Conservation (phyloP, 441 rosid species). For the Erodium trifolium region DNA sequence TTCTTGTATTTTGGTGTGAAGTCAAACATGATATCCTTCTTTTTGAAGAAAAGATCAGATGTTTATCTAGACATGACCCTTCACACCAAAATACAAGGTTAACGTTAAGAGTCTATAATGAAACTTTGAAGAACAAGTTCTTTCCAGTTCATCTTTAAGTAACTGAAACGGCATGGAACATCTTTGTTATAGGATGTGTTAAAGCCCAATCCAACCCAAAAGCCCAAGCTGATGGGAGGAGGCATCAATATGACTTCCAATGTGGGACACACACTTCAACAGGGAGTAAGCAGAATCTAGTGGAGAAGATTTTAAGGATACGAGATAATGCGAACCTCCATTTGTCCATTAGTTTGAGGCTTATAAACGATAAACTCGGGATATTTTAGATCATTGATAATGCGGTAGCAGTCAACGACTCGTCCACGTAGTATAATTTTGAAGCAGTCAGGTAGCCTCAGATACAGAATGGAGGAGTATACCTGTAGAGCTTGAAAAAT, state of each 20-base stretch:
- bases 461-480: conserved; percentile 29
- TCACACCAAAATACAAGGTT: background rate
- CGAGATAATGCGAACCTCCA: conserved; percentile 6
- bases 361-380: conserved; percentile 21
- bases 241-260: no score
- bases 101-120: background rate
- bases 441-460: conserved; percentile 23
- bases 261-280: no score
- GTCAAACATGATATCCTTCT: background rate
- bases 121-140: background rate
- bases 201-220: no score
- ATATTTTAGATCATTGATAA: conserved; percentile 24
- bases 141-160: background rate
- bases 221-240: no score
- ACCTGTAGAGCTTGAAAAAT: conserved; percentile 21
- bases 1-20: background rate
- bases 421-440: conserved; percentile 23
- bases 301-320: no score
- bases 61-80: background rate
- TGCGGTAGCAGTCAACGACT: conserved; percentile 22
- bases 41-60: background rate
- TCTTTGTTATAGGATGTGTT: no score
- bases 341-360: conserved; percentile 15
- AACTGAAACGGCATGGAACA: no score
- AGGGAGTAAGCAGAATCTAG: no score